Evolutionary conservation across 768 basidiomycete species (phyloP).

Genomic region (Boletus reticulatus): DNA sequence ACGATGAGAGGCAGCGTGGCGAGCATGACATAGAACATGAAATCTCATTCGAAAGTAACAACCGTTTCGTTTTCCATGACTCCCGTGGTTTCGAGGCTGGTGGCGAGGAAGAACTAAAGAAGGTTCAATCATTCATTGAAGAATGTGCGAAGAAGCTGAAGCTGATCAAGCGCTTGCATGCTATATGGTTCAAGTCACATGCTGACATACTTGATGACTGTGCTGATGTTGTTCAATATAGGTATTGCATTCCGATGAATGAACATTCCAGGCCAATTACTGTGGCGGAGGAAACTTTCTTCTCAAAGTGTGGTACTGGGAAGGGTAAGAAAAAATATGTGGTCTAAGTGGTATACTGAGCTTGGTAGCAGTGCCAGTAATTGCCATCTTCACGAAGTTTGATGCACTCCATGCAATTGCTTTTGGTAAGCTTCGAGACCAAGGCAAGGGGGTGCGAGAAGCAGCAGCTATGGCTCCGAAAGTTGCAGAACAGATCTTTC

Average conservation of each 20-base stretch:
- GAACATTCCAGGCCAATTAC: constrained; percentile 21
- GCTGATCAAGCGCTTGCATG: too few relatives aligned
- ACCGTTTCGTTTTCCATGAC: constrained; percentile 40
- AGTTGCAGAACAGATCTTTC: constrained; percentile 8
- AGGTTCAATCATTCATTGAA: constrained; percentile 27
- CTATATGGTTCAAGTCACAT: too few relatives aligned
- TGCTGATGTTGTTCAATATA: constrained; percentile 8
- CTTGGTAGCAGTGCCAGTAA: constrained; percentile 34
- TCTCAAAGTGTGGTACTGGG: constrained; percentile 12
- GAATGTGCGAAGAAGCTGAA: constrained; percentile 8
- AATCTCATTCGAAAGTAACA: constrained; percentile 28
- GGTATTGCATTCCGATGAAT: constrained; percentile 39
- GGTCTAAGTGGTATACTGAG: neutral
- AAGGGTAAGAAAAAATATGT: neutral
- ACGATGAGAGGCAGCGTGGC: neutral
- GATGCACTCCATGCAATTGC: constrained; percentile 29
- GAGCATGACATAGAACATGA: constrained; percentile 10
- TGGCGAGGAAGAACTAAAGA: neutral
- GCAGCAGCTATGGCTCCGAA: constrained; percentile 6
- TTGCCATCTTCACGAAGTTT: constrained; percentile 39
- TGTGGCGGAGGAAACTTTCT: constrained; percentile 33
- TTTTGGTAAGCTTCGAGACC: constrained; percentile 8
- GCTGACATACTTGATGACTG: too few relatives aligned
- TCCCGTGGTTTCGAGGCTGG: constrained; percentile 42
- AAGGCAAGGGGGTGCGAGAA: constrained; percentile 3